Evolutionary conservation across 1,284 basidiomycete genomes (phyloP), one percentile per base, ranked within the genome.

Genomic region (Abortiporus biennis): DNA sequence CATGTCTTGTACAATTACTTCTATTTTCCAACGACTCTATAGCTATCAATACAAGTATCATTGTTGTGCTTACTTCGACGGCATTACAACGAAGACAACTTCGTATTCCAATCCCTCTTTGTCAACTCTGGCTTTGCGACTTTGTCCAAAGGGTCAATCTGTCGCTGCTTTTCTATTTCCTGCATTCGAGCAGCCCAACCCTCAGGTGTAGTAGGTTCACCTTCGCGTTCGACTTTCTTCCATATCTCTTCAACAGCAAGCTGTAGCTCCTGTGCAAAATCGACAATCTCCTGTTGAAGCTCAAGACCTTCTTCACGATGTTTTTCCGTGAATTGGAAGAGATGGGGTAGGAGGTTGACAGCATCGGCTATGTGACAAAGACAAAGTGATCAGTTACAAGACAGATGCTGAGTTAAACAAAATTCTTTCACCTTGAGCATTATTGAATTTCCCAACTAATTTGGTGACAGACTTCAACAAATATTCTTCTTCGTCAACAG

Each of bases 401-500:
- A 15, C 20, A 16, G 25, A 33, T 16, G 36, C 38, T 36, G 13
- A 27, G 42, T 17, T 19, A 40, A 31, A 6, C 12, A 39, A 34
- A 21, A 33, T 35, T 23, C 17, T 51, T 69, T 37, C 54, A 86
- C 87, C 70, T 68, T 79, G 78, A 1, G 72, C 69, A 0, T 59
- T 57, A 22, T 64, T 64, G 54, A 85, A 80, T 29, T 76, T 65
- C 3, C 64, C 65, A 6, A 82, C 76, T 4, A 97, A 71, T 54
- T 95, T 91, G 1, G 77, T 75, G 38, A 97, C 63, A 3, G 88
- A 92, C 36, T 76, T 82, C 36, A 98, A 75, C 3, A 99, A 76
- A 56, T 99, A 99, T 57, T 93, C 91, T 66, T 98, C 94, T 62
- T 99, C 96, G 57, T 96, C 93, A 0, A 96, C 85, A 0, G 92